Conservation (phyloP, 495 filamentous ascomycete genomes). For the Podospora anserina region DNA sequence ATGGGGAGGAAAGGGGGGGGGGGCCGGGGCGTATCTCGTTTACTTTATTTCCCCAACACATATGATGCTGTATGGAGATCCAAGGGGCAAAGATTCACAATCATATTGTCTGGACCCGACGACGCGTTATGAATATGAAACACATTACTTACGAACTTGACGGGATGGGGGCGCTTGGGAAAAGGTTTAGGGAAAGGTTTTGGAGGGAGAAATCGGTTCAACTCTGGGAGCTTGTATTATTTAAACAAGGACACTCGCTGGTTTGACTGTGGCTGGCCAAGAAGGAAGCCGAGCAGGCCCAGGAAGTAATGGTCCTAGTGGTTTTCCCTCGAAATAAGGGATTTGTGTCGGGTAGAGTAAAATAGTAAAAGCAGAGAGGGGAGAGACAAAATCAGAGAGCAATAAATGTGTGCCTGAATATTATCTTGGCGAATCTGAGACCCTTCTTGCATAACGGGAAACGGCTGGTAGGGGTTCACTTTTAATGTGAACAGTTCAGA, state of each 20-base stretch:
- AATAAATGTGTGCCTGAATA: not conserved
- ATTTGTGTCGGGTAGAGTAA: not conserved
- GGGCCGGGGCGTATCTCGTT: not conserved
- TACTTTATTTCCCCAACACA: not conserved
- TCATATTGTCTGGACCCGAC: not conserved
- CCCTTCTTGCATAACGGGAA: not conserved
- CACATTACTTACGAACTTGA: not conserved
- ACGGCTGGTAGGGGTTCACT: not conserved
- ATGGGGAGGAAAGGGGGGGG: not conserved
- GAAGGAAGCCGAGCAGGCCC: too few species aligned
- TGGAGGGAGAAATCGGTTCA: not conserved
- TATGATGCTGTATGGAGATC: not conserved
- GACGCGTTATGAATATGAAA: not conserved
- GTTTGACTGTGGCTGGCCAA: too few species aligned
- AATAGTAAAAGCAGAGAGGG: not conserved
- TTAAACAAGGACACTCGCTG: not conserved
- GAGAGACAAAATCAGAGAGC: not conserved
- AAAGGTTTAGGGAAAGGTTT: not conserved
- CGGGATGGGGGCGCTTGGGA: not conserved
- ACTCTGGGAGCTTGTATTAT: too few species aligned
- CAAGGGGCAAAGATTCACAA: not conserved
- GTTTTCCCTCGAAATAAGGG: not conserved
- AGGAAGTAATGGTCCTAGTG: not conserved
- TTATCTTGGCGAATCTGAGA: not conserved
- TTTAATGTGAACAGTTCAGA: too few species aligned